Percentiles rank a stretch among this genome's conserved stretches.
Conservation (phyloP, 257 asterid species). For the Fraxinus pennsylvanica region DNA sequence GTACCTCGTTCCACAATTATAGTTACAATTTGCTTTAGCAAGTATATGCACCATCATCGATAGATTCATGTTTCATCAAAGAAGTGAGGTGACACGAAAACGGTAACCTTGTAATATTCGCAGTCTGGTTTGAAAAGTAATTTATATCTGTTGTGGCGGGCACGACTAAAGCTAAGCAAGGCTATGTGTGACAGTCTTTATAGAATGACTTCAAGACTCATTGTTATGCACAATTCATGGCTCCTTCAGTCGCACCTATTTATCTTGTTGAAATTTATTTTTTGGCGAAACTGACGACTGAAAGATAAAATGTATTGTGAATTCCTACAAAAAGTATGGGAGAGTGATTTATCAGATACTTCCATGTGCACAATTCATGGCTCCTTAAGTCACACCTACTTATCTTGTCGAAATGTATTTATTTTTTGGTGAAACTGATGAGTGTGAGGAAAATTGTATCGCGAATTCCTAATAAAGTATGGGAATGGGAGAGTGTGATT, state of each 20-base stretch:
- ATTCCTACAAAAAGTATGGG: too few species aligned
- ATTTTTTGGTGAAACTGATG: not conserved
- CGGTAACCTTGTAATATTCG: not conserved
- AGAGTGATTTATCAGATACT: too few species aligned
- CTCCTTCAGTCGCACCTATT: too few species aligned
- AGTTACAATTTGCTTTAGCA: not conserved
- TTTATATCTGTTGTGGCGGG: not conserved
- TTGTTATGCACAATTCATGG: too few species aligned
- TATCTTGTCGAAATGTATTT: not conserved
- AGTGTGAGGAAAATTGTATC: not conserved
- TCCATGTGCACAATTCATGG: not conserved
- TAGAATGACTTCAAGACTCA: too few species aligned
- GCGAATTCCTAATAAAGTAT: not conserved
- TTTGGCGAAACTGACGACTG: too few species aligned
- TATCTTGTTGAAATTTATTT: too few species aligned
- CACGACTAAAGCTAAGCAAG: not conserved
- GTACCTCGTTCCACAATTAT: not conserved
- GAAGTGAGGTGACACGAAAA: not conserved
- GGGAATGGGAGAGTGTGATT: not conserved
- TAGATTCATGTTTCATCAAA: not conserved
- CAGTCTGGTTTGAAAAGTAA: not conserved
- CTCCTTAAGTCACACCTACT: not conserved
- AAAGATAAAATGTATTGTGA: too few species aligned
- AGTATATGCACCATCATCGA: not conserved
- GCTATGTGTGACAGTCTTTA: too few species aligned